phyloP scores from a whole-genome alignment of 2,329 filamentous ascomycete genomes.

The Colletotrichum musicola region DNA sequence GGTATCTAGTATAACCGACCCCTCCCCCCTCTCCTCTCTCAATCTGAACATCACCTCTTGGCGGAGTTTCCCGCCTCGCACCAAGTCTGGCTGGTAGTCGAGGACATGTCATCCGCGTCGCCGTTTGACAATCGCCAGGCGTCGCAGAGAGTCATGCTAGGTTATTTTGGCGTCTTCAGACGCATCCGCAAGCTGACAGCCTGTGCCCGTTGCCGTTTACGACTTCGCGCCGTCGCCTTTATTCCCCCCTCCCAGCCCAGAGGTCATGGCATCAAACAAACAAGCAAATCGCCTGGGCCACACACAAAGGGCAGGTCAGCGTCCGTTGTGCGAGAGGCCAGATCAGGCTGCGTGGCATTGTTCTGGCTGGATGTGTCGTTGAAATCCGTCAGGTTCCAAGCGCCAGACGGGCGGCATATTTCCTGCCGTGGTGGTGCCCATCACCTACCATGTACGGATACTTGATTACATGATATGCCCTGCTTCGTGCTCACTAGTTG shows the following conservation, averaged over 20 bases:
- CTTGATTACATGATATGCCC: background rate
- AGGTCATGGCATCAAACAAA: conserved; percentile 4
- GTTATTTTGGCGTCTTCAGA: background rate
- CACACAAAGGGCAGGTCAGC: background rate
- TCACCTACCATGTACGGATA: background rate
- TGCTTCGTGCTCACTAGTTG: background rate
- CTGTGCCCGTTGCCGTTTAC: conserved; percentile 3
- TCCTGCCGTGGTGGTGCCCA: background rate
- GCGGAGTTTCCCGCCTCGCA: conserved; percentile 7
- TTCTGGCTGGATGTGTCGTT: background rate
- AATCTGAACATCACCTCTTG: conserved; percentile 33
- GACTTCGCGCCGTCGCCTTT: background rate
- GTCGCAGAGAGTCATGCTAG: conserved; percentile 5
- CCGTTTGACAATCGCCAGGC: background rate
- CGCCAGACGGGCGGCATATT: conserved; percentile 2
- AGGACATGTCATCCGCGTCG: background rate
- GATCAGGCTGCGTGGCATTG: conserved; percentile 8
- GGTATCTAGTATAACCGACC: background rate
- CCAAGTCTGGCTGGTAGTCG: background rate
- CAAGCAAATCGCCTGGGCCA: background rate
- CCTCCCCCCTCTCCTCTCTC: conserved; percentile 5
- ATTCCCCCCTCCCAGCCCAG: background rate
- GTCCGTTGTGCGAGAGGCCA: conserved; percentile 2
- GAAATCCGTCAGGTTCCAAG: conserved; percentile 1
- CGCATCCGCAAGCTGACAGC: conserved; percentile 4